Evolutionary conservation across 108 stramenopile species (phyloP).

Genomic region (Fistulifera solaris): DNA sequence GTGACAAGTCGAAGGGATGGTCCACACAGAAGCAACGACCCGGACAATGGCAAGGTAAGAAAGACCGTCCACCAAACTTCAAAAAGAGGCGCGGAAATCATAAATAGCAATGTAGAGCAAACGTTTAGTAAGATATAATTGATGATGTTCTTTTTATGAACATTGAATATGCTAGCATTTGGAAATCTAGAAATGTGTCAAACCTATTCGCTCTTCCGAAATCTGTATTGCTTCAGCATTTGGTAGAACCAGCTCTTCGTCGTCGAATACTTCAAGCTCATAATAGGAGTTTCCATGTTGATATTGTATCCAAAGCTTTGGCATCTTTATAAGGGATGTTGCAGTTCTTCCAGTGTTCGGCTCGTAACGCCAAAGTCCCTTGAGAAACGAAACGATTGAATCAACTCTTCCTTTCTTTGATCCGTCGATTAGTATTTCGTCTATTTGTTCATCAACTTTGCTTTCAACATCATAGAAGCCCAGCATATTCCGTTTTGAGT

Average conservation of each 20-base stretch:
- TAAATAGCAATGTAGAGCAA: constrained; percentile 10
- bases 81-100: not conserved
- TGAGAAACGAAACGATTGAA: too few species aligned
- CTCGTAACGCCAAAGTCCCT: too few species aligned
- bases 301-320: constrained; percentile 10
- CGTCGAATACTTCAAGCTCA: constrained; percentile 26
- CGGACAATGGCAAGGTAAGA: constrained; percentile 32
- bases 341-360: too few species aligned
- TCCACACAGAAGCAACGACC: constrained; percentile 47
- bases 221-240: constrained; percentile 2
- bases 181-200: too few species aligned
- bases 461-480: constrained; percentile 55
- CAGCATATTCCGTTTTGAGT: constrained; percentile 48
- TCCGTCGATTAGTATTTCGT: too few species aligned
- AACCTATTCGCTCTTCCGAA: not conserved
- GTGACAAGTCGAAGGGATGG: constrained; percentile 57
- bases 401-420: too few species aligned
- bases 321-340: not conserved
- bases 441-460: not conserved
- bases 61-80: constrained; percentile 7
- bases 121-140: not conserved
- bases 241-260: constrained; percentile 15
- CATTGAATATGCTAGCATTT: too few species aligned
- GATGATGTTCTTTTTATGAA: not conserved
- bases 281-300: constrained; percentile 19